Conservation (phyloP, 129 eudicot species). For the Heracleum sosnowskyi region DNA sequence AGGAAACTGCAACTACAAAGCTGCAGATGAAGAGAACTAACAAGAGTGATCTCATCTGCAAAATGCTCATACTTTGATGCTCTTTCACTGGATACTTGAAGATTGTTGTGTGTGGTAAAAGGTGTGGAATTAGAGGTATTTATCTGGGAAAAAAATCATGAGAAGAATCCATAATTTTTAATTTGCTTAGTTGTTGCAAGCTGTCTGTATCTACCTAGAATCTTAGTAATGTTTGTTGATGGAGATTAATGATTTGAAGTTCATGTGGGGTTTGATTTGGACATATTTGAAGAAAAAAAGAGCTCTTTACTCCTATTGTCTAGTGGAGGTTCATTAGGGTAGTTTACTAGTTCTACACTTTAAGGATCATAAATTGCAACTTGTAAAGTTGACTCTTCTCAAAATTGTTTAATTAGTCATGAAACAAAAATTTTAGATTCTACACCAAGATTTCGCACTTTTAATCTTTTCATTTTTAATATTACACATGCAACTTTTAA, state of each 20-base stretch:
- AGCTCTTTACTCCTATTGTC: constrained; percentile 8
- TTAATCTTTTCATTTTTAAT: not conserved
- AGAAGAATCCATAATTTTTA: not conserved
- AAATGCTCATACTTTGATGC: not conserved
- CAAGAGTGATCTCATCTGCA: not conserved
- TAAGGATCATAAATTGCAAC: not conserved
- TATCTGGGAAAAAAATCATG: not conserved
- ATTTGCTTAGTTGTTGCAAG: constrained; percentile 56
- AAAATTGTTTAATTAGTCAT: not conserved
- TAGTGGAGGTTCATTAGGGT: constrained; percentile 10
- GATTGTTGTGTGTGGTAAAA: not conserved
- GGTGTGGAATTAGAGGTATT: not conserved
- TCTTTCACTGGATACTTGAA: not conserved
- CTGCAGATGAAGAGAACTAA: constrained; percentile 3
- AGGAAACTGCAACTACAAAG: constrained; percentile 3
- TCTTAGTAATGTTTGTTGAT: constrained; percentile 8
- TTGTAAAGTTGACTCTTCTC: not conserved
- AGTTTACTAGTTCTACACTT: constrained; percentile 1
- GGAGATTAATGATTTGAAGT: constrained; percentile 6
- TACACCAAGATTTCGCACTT: not conserved
- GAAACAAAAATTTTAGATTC: not conserved
- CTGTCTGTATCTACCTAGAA: constrained; percentile 30
- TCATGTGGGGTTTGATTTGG: constrained; percentile 24
- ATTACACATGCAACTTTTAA: too few species aligned
- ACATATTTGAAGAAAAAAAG: constrained; percentile 22